These are phyloP conservation scores for Avena eriantha DNA, from an alignment of 176 grass and related monocot species.

Conservation along the genomic window DNA sequence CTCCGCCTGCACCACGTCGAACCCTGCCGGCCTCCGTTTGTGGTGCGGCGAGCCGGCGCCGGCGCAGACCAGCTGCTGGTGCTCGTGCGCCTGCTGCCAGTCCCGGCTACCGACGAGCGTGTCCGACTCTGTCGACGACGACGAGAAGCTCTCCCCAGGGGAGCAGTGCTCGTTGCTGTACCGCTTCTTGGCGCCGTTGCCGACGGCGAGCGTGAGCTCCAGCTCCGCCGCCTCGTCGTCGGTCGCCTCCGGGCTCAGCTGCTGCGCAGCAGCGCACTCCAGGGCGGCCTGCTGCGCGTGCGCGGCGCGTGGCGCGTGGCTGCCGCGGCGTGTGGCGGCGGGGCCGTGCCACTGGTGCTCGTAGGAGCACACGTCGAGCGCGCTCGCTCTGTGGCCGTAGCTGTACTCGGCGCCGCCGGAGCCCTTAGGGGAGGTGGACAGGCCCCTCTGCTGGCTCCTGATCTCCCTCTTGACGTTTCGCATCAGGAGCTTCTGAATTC, in stretches of 20 bases:
- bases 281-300: conserved; percentile 23
- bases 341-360: conserved; percentile 42
- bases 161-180: conserved; percentile 51
- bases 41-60: conserved; percentile 36
- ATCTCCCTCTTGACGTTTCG: conserved; percentile 64
- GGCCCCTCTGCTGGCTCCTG: conserved; percentile 48
- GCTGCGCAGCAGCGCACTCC: conserved; percentile 45
- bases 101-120: conserved; percentile 39
- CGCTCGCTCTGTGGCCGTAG: not conserved
- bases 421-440: conserved; percentile 43
- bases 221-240: conserved; percentile 60
- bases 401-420: conserved; percentile 26
- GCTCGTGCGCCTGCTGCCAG: conserved; percentile 43
- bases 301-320: conserved; percentile 40
- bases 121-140: conserved; percentile 76
- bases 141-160: conserved; percentile 59
- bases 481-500: conserved; percentile 87
- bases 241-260: conserved; percentile 47
- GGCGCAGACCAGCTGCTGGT: not conserved
- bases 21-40: conserved; percentile 33
- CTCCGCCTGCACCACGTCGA: conserved; percentile 42
- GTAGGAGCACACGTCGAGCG: conserved; percentile 35
- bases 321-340: conserved; percentile 11
- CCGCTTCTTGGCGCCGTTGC: conserved; percentile 54
- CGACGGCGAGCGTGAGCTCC: conserved; percentile 71